Conservation (phyloP, 768 basidiomycete genomes). For the Trametes villosa region DNA sequence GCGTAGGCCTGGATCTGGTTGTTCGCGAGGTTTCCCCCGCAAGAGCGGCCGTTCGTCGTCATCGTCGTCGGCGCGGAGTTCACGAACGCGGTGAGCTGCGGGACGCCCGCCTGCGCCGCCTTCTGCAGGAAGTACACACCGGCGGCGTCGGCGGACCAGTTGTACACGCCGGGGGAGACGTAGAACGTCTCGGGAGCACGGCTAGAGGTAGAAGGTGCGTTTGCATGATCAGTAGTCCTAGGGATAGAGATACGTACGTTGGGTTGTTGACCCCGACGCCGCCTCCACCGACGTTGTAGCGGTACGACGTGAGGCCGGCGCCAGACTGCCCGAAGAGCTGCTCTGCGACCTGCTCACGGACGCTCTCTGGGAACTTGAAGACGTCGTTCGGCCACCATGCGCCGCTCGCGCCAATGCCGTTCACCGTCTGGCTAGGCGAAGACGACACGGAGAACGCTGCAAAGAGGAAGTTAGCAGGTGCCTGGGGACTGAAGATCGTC, state of each 20-base stretch:
- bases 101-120: conserved; percentile 42
- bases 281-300: conserved; percentile 49
- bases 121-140: conserved; percentile 47
- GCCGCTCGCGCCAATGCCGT: conserved; percentile 48
- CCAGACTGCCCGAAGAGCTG: conserved; percentile 45
- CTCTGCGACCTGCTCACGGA: conserved; percentile 45
- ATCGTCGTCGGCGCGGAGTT: conserved; percentile 42
- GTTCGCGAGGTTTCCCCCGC: conserved; percentile 26
- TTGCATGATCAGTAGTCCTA: conserved; percentile 7
- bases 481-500: neutral
- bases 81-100: conserved; percentile 46
- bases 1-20: conserved; percentile 39
- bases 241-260: conserved; percentile 35
- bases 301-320: conserved; percentile 46
- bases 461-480: neutral
- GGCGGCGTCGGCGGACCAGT: conserved; percentile 44
- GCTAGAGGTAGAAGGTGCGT: conserved; percentile 39
- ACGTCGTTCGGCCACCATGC: conserved; percentile 54
- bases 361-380: conserved; percentile 43
- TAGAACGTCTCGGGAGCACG: conserved; percentile 16
- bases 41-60: conserved; percentile 24
- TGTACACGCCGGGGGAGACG: conserved; percentile 38
- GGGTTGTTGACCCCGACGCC: conserved; percentile 48
- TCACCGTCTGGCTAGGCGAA: conserved; percentile 37
- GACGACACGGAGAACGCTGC: conserved; percentile 5